These are phyloP conservation scores for Sphagnum magellanicum DNA, from an alignment of 228 moss, liverwort and hornwort species.

Conservation along the genomic window DNA sequence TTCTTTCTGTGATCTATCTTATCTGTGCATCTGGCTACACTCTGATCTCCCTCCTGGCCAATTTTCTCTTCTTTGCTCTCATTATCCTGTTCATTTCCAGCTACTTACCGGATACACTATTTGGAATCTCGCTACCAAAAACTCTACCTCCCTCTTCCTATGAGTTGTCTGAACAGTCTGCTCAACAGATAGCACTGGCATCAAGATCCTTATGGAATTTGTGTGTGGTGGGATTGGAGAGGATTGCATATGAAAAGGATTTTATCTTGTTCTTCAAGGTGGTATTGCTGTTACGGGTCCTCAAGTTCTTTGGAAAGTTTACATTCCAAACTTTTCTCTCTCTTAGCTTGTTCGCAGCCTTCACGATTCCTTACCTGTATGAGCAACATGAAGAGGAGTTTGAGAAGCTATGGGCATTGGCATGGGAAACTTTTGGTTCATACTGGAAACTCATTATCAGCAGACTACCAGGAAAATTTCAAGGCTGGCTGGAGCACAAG, in stretches of 20 bases:
- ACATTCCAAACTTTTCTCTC: conserved; percentile 48
- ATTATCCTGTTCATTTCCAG: conserved; percentile 50
- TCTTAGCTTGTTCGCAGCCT: conserved; percentile 43
- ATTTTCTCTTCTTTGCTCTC: conserved; percentile 35
- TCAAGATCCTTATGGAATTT: conserved; percentile 49
- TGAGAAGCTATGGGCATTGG: conserved; percentile 45
- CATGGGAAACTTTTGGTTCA: conserved; percentile 30
- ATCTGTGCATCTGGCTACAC: conserved; percentile 57
- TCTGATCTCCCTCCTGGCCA: conserved; percentile 43
- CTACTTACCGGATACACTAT: conserved; percentile 64
- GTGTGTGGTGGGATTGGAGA: conserved; percentile 17
- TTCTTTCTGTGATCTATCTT: conserved; percentile 35
- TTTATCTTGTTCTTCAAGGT: conserved; percentile 42
- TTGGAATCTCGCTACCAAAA: conserved; percentile 53
- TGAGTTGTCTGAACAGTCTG: conserved; percentile 49
- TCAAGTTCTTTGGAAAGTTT: conserved; percentile 65
- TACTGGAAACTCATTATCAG: conserved; percentile 49
- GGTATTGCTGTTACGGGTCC: conserved; percentile 31
- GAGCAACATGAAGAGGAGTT: conserved; percentile 84
- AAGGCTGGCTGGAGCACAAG: conserved; percentile 29
- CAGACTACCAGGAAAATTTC: conserved; percentile 56
- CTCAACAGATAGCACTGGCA: conserved; percentile 25
- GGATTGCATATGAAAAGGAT: conserved; percentile 33
- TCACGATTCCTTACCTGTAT: conserved; percentile 58
- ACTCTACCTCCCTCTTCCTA: conserved; percentile 46